A percentile compares a stretch with the other conserved stretches of the same genome.
Evolutionary conservation across 2,329 filamentous ascomycete species (phyloP).

Genomic region (Sporothrix variecibatus): DNA sequence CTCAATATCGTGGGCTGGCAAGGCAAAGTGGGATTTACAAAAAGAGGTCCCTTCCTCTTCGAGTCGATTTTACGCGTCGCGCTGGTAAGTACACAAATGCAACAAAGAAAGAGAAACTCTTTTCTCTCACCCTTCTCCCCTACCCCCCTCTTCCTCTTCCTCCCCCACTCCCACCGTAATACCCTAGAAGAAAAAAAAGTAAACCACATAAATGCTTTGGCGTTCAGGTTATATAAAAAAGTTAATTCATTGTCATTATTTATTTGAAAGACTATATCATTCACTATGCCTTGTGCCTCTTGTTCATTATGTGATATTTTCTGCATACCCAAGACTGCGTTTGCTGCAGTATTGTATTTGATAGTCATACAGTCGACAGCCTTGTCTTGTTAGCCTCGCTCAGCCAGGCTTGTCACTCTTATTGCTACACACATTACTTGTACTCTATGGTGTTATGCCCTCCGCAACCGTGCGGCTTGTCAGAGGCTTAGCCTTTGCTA

Average conservation of each 20-base stretch:
- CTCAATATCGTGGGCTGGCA: slow-evolving; percentile 24
- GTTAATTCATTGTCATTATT: background rate
- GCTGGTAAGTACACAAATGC: slow-evolving; percentile 27
- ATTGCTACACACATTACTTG: too few relatives aligned
- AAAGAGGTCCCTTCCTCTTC: background rate
- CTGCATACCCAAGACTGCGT: background rate
- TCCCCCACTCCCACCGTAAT: background rate
- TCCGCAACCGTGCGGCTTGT: too few relatives aligned
- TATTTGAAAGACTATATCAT: background rate
- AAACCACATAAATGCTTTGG: background rate
- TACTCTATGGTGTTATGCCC: too few relatives aligned
- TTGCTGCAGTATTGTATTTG: background rate
- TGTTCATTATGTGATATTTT: background rate
- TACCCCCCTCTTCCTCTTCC: background rate
- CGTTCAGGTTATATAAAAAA: background rate
- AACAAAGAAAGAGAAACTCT: background rate
- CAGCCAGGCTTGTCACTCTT: background rate
- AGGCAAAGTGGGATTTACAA: slow-evolving; percentile 26
- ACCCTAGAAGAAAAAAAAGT: slow-evolving; percentile 5
- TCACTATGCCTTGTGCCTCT: background rate
- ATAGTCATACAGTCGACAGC: background rate
- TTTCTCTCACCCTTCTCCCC: background rate
- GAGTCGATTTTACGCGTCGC: slow-evolving; percentile 21
- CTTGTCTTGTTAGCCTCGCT: background rate
- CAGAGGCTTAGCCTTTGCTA: too few relatives aligned